A percentile compares a stretch with the other conserved stretches of the same genome.
Conservation (phyloP, 1,139 yeast species). For the Petasospora fabianii region DNA sequence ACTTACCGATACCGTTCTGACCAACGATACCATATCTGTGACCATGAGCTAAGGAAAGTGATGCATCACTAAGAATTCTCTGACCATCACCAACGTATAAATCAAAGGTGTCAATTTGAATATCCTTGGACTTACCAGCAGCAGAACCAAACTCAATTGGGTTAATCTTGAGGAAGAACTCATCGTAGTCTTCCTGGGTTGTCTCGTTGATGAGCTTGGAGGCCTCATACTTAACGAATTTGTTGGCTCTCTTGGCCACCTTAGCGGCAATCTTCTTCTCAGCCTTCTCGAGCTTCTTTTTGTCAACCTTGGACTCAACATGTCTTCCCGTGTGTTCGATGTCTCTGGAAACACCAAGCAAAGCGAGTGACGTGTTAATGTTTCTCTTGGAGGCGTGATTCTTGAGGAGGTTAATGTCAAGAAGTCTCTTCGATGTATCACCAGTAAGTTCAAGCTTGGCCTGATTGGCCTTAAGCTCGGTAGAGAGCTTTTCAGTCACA, state of each 20-base stretch:
- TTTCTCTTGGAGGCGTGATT: conserved; percentile 60
- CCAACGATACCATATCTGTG: conserved; percentile 97
- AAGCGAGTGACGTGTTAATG: conserved; percentile 64
- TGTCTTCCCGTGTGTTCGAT: conserved; percentile 90
- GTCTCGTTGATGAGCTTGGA: conserved; percentile 74
- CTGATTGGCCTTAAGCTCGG: conserved; percentile 63
- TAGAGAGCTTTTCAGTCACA: conserved; percentile 46
- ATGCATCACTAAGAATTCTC: conserved; percentile 85
- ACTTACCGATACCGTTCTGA: conserved; percentile 99
- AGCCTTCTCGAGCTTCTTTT: conserved; percentile 94
- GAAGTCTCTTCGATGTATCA: conserved; percentile 76
- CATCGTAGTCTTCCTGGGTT: conserved; percentile 75
- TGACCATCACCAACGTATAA: conserved; percentile 93
- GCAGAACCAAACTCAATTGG: conserved; percentile 89
- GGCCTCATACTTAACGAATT: conserved; percentile 86
- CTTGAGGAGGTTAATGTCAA: conserved; percentile 66
- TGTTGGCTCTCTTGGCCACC: conserved; percentile 88
- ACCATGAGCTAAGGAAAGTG: conserved; percentile 84
- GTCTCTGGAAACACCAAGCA: conserved; percentile 73
- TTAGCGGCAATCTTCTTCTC: conserved; percentile 96
- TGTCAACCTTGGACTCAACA: conserved; percentile 91
- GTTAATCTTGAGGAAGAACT: conserved; percentile 89
- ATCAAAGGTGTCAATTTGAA: conserved; percentile 89
- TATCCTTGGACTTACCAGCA: conserved; percentile 93
- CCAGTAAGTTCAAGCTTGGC: conserved; percentile 68